These are phyloP conservation scores for Globisporangium orthogonon DNA, from an alignment of 352 stramenopile species.

Conservation along the genomic window DNA sequence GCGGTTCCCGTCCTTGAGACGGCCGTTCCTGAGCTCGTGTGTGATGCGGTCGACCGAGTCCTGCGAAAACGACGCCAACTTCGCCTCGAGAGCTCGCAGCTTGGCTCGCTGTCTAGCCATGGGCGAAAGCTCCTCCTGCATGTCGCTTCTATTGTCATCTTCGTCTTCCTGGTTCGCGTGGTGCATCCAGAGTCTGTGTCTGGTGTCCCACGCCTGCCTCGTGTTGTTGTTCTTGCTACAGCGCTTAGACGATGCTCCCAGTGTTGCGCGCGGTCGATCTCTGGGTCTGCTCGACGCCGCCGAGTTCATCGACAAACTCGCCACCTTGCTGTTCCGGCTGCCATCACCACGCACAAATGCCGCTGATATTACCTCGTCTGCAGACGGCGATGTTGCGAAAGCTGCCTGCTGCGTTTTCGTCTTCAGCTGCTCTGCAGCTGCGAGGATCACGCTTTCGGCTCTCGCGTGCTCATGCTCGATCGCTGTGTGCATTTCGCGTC, in stretches of 20 bases:
- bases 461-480: constrained; percentile 38
- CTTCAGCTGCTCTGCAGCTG: constrained; percentile 39
- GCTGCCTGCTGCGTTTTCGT: constrained; percentile 30
- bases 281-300: background rate
- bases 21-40: constrained; percentile 12
- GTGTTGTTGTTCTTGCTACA: background rate
- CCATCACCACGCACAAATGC: background rate
- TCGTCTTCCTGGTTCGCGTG: background rate
- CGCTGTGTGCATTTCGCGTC: constrained; percentile 35
- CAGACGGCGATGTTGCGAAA: background rate
- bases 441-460: constrained; percentile 28
- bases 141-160: background rate
- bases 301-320: background rate
- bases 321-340: background rate
- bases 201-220: background rate
- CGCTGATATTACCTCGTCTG: background rate
- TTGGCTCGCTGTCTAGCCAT: constrained; percentile 47
- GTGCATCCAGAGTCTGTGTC: background rate
- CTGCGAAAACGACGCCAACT: constrained; percentile 41
- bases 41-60: constrained; percentile 39
- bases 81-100: constrained; percentile 43
- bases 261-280: background rate
- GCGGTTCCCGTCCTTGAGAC: background rate
- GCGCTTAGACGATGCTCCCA: background rate
- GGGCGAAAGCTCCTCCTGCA: constrained; percentile 22